Conservation (phyloP, 2,329 filamentous ascomycete genomes). For the Mycocentrospora acerina region DNA sequence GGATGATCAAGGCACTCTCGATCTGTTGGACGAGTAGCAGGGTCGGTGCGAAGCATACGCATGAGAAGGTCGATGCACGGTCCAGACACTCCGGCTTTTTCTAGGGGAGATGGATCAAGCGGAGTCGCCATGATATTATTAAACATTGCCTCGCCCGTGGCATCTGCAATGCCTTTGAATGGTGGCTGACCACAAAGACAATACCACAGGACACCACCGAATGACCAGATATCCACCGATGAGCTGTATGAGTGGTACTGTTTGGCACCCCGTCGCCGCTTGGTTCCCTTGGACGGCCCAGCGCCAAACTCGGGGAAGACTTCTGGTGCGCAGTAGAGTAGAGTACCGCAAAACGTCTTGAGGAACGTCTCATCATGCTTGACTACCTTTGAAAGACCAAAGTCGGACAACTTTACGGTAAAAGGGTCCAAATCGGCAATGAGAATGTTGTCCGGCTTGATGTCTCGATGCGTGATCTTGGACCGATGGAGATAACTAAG, state of each 20-base stretch:
- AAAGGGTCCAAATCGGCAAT: conserved; percentile 73
- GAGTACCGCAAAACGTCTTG: conserved; percentile 92
- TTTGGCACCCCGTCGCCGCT: conserved; percentile 58
- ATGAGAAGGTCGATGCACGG: conserved; percentile 72
- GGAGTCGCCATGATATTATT: conserved; percentile 80
- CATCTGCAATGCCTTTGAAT: conserved; percentile 75
- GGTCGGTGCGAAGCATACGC: conserved; percentile 79
- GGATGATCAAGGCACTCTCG: conserved; percentile 67
- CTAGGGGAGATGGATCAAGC: conserved; percentile 67
- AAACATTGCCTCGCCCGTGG: conserved; percentile 76
- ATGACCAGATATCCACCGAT: conserved; percentile 94
- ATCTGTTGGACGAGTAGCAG: conserved; percentile 74
- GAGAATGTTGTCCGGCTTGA: conserved; percentile 97
- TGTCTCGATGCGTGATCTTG: conserved; percentile 95
- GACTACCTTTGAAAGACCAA: conserved; percentile 93
- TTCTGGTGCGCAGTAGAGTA: conserved; percentile 94
- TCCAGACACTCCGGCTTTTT: conserved; percentile 60
- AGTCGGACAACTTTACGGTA: conserved; percentile 89
- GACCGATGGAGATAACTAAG: conserved; percentile 82
- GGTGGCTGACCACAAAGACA: conserved; percentile 78
- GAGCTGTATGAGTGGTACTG: conserved; percentile 73
- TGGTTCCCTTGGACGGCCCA: conserved; percentile 64
- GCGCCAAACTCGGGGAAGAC: conserved; percentile 82
- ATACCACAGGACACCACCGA: conserved; percentile 89
- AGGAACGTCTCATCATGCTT: conserved; percentile 88